Base-by-base conservation (phyloP, 768 basidiomycete species). In the Lactarius pseudohatsudake region DNA sequence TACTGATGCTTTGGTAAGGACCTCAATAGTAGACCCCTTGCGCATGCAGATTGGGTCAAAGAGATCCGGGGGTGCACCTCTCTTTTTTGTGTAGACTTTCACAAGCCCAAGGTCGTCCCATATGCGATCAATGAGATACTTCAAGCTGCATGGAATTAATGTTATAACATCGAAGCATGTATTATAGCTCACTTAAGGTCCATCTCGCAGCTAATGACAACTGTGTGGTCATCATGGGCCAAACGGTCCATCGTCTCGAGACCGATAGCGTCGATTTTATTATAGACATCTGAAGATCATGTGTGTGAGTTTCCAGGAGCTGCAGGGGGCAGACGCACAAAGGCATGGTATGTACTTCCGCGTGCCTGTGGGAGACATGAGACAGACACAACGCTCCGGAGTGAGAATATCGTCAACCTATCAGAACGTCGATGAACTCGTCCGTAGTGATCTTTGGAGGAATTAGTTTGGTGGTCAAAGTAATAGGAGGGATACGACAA, bases 151-250 rank as follows among this genome's bases (percentile, higher is more conserved):
- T 28, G 56, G 10, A 58, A 57, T 62, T 28, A 57, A 50, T n/a
- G 26, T 3, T 28, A 58, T 57, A 61, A 28, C 57, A 55, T 32
- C 53, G 38, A 18, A 34, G 30, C 45, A 53, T 59, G 13, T 18
- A 45, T 40, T 54, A 32, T 59, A 55, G 26, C 82, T 65, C 71
- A 93, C 91, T 97, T 97, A 58, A 99, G 81, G 74, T 88, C 89
- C 84, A 97, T 84, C 77, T 98, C 96, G 76, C 96, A 98, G 72
- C 92, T 94, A 74, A 98, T 98, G 45, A 98, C 95, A n/a, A 96
- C 85, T 0, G 92, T 89, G 73, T 91, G 83, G 15, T 91, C 88
- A 70, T 91, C 84, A 54, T 89, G 84, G 40, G 94, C 92, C 36
- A 95, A 78, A 67, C 90, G 90, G 76, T 96, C 87, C 66, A 96